phyloP scores from a whole-genome alignment of 129 eudicot genomes.

The sunflower (Helianthus annuus) region HanXRQr2.0-SUNRISE NC_035434.2:20631105-20631604 shows the following conservation, averaged over 20 bases:
- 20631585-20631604: no score
- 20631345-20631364: neutral
- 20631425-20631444: no score
- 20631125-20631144: slow-evolving; percentile 66
- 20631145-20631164: slow-evolving; percentile 68
- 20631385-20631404: no score
- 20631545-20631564: no score
- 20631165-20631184: slow-evolving; percentile 83
- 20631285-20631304: neutral
- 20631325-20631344: neutral
- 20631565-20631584: no score
- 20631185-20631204: slow-evolving; percentile 78
- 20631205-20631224: slow-evolving; percentile 91
- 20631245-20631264: neutral
- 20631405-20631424: neutral
- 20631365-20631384: neutral
- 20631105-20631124: slow-evolving; percentile 86
- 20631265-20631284: neutral
- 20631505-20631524: no score
- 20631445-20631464: no score
- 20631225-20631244: slow-evolving; percentile 41
- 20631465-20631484: no score
- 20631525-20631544: no score
- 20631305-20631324: neutral
- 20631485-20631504: no score